Conservation (phyloP, 2,329 filamentous ascomycete genomes). For the Hirsutella rhossiliensis region DNA sequence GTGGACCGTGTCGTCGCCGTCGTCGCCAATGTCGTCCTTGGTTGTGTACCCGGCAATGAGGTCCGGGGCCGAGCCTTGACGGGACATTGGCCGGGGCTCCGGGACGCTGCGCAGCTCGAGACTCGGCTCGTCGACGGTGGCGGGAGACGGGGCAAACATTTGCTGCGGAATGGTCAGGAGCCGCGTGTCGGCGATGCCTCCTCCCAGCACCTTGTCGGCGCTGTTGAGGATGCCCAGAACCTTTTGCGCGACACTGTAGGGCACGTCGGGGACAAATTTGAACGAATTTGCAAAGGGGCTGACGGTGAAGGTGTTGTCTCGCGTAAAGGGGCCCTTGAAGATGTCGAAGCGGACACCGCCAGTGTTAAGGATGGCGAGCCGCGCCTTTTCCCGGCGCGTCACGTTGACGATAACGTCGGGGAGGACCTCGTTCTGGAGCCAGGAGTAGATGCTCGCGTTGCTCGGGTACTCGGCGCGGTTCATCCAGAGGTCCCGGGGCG, state of each 20-base stretch:
- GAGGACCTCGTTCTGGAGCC: constrained; percentile 65
- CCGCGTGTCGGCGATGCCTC: constrained; percentile 24
- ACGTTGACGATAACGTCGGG: constrained; percentile 51
- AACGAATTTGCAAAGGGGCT: constrained; percentile 81
- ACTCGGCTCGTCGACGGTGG: constrained; percentile 5
- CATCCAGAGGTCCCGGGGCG: constrained; percentile 72
- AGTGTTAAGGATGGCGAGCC: constrained; percentile 72
- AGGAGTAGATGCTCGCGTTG: constrained; percentile 66
- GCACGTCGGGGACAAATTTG: constrained; percentile 66
- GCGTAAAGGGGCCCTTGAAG: constrained; percentile 82
- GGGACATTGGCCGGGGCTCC: neutral
- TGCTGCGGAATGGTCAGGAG: constrained; percentile 39
- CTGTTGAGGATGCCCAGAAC: constrained; percentile 42
- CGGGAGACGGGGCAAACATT: constrained; percentile 12
- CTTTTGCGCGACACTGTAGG: constrained; percentile 60
- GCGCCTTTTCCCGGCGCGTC: constrained; percentile 46
- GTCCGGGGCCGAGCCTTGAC: constrained; percentile 10
- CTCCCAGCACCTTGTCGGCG: constrained; percentile 26
- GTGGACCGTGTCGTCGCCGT: constrained; percentile 88
- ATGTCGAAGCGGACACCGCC: constrained; percentile 92
- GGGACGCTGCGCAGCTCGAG: constrained; percentile 18
- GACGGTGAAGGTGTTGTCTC: constrained; percentile 74
- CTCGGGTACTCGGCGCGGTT: constrained; percentile 63
- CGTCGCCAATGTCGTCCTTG: constrained; percentile 64
- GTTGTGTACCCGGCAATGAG: constrained; percentile 73